Conservation (phyloP, 768 basidiomycete genomes). For the Chalciporus piperatus region DNA sequence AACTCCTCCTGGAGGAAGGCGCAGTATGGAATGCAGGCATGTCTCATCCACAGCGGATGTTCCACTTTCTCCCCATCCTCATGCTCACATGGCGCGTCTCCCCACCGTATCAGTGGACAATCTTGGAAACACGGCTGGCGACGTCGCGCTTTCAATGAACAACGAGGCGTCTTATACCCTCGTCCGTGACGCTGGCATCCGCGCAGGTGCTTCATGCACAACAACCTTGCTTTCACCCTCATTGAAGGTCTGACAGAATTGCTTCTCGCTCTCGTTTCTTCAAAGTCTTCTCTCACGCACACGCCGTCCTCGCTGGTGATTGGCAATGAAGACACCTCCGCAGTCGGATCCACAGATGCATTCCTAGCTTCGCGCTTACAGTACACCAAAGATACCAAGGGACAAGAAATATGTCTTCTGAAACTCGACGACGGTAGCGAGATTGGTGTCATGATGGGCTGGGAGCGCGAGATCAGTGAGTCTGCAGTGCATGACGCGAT, state of each 20-base stretch:
- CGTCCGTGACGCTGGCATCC: conserved; percentile 90
- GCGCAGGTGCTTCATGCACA: conserved; percentile 60
- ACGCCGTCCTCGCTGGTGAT: conserved; percentile 39
- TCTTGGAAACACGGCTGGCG: conserved; percentile 79
- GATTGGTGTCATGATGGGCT: conserved; percentile 99
- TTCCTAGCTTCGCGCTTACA: conserved; percentile 72
- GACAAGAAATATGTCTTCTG: conserved; percentile 81
- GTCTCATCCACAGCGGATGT: conserved; percentile 24
- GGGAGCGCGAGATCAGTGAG: conserved; percentile 83
- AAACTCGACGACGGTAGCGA: conserved; percentile 61
- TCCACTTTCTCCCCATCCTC: not conserved
- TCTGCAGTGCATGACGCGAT: conserved; percentile 1
- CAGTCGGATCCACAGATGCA: conserved; percentile 58
- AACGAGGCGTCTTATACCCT: conserved; percentile 67
- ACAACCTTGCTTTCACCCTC: conserved; percentile 1
- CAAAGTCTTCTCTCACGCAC: conserved; percentile 32
- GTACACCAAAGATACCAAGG: conserved; percentile 66
- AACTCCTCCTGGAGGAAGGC: conserved; percentile 70
- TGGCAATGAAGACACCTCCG: conserved; percentile 49
- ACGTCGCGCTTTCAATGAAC: conserved; percentile 86
- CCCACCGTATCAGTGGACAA: conserved; percentile 61
- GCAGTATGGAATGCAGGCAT: conserved; percentile 89
- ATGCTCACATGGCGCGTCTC: not conserved
- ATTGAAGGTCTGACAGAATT: conserved; percentile 49
- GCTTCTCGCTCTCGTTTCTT: conserved; percentile 61